Base-by-base conservation (phyloP, 495 filamentous ascomycete genomes). In the Aspergillus sparsus region DNA sequence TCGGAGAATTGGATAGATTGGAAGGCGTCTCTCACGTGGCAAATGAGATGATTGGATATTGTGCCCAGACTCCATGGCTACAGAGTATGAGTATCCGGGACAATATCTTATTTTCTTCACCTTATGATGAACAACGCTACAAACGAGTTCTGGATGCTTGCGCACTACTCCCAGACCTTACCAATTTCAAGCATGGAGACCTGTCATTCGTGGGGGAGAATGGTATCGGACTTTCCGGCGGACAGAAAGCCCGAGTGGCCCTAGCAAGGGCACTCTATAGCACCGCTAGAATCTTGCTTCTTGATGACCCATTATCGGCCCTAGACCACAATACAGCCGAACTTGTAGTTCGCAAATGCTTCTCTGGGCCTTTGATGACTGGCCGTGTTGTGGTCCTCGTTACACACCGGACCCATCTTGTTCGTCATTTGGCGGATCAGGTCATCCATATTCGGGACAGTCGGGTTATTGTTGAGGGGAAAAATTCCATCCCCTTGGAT, bases 81-180 rank as follows among this genome's bases (percentile, higher is more conserved):
- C 89, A 94, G 68, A 93, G 88, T 65, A 93, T 93, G 90, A 93
- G 85, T 59, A 92, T 96, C 47, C 86, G 87, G 2, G 87, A 93
- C 35, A 93, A 93, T 60, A 92, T 93, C 45, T 71, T 93, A 1
- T 94, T 94, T 69, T 88, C 86, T 41, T 81, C 85, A 10, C 82
- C 82, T 0, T 90, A 89, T 56, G 87, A 93, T 55, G 82, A 84
- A 21, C 67, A 68, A 27, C 79, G 84, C 0, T 87, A 87, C 61
- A 83, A 82, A 44, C 77, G 78, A 52, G 84, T 85, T 2, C 57
- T 91, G 0, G 75, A 83, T 45, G 86, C 85, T 15, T 89, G 86
- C 65, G 85, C 84, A 7, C 71, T 92, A 9, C 74, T 80, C 32
- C 79, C 82, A 10, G 89, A 92, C 71, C 75, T 92, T 1, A 76